Base-by-base conservation (phyloP, 768 basidiomycete species). In the Russula vinacea region DNA sequence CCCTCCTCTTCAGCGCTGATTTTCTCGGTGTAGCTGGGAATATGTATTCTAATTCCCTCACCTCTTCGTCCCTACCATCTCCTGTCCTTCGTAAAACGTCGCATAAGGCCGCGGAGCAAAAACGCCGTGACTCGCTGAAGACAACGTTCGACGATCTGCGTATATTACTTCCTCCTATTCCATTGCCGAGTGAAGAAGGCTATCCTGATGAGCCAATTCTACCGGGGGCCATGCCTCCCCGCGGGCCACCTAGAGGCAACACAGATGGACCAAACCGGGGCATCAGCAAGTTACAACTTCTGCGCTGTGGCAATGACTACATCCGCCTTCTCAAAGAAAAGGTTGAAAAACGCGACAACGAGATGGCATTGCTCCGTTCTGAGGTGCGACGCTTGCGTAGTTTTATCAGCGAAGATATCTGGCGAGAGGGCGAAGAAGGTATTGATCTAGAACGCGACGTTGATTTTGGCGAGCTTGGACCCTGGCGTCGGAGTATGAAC, bases 31-130 rank as follows among this genome's bases (percentile, higher is more conserved):
- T 65, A 78, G 78, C 78, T 11, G 77, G 77, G 10, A 74, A 74
- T 32, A 68, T 75, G 40, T 49, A 72, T 26, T 63, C 74, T 24
- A 73, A 70, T 35, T 54, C 69, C 16, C 35, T 72, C 24, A 67
- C 75, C 24, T 69, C 71, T 3, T 62, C 66, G 26, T 47, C 71
- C 9, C 24, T 73, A 47, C 69, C 73, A 3, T 68, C 47, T 47
- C 76, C 75, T 33, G 80, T 80, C 40, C 74, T 82, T 53, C 83
- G 85, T 64, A 92, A 92, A 74, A 88, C 87, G 33, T 91, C 91
- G 8, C 92, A 99, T 76, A 98, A 98, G 76, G 91, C 88, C 14
- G 97, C 97, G 6, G 97, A 99, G 75, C 97, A 99, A 74, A 94
- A 95, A 73, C 89, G 97, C 51, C 87, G 97, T 10, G 96, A 99